Evolutionary conservation across 345 rosid species (phyloP).

Genomic region (Melaleuca quinquenervia): DNA sequence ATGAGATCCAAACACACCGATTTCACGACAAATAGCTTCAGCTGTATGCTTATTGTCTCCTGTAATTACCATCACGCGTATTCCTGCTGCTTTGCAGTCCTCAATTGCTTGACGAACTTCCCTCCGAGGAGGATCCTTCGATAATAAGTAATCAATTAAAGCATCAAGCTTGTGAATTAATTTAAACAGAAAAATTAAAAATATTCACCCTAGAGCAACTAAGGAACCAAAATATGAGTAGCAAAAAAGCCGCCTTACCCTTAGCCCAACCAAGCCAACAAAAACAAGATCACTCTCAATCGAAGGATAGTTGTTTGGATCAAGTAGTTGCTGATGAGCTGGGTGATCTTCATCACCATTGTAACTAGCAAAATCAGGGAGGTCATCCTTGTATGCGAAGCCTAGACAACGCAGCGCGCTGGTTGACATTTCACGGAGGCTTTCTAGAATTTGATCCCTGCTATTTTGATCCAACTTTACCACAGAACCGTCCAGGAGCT

Average conservation of each 20-base stretch:
- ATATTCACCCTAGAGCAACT: not conserved
- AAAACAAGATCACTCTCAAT: conserved; percentile 71
- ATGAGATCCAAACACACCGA: conserved; percentile 71
- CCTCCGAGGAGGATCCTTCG: conserved; percentile 93
- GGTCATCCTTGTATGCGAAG: conserved; percentile 61
- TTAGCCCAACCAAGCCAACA: conserved; percentile 79
- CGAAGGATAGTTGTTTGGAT: conserved; percentile 61
- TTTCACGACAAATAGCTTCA: conserved; percentile 89
- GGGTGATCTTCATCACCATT: conserved; percentile 88
- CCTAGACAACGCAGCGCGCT: conserved; percentile 82
- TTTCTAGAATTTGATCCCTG: conserved; percentile 41
- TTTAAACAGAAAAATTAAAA: not conserved
- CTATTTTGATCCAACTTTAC: conserved; percentile 50
- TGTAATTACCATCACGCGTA: conserved; percentile 92
- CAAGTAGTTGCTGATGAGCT: conserved; percentile 72
- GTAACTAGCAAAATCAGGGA: conserved; percentile 51
- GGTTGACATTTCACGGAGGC: conserved; percentile 65
- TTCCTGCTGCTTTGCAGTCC: conserved; percentile 96
- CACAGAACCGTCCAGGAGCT: conserved; percentile 65
- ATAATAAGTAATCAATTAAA: not conserved
- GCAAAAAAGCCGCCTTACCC: conserved; percentile 34
- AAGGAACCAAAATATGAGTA: not conserved
- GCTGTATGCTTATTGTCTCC: conserved; percentile 96
- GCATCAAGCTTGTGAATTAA: not conserved
- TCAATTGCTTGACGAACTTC: conserved; percentile 91